Conservation (phyloP, 2,329 filamentous ascomycete species). For the Helotiales sp. region DNA sequence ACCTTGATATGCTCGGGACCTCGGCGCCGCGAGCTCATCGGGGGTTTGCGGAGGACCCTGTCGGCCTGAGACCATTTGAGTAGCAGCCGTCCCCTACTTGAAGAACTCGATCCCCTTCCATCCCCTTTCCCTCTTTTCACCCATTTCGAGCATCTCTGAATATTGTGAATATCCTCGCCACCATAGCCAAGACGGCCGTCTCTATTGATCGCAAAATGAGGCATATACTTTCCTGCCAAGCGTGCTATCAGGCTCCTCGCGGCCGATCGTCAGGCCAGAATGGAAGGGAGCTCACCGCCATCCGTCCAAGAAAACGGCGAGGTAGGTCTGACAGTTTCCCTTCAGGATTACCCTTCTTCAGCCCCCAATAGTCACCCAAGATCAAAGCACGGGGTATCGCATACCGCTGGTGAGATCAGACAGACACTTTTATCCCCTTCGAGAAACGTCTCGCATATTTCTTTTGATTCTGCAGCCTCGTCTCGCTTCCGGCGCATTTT, state of each 20-base stretch:
- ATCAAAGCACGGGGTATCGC: too few species aligned
- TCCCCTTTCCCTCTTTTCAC: background rate
- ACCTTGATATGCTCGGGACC: background rate
- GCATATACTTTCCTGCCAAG: background rate
- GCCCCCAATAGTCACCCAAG: background rate
- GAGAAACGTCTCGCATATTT: background rate
- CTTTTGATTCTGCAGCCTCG: background rate
- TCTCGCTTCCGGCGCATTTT: slow-evolving; percentile 1
- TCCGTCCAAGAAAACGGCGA: background rate
- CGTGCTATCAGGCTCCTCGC: background rate
- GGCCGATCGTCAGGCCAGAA: background rate
- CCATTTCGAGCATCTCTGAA: background rate
- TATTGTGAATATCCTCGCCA: background rate
- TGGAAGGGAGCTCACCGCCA: background rate
- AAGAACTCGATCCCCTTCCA: background rate
- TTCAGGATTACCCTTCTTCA: background rate
- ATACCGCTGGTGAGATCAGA: background rate
- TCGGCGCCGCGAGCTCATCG: background rate
- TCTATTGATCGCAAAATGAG: background rate
- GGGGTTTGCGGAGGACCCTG: background rate
- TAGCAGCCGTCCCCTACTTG: background rate
- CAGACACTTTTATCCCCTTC: background rate
- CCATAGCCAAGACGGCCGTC: background rate
- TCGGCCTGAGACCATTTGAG: background rate
- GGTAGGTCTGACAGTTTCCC: background rate